These are phyloP conservation scores for Eucalyptus sp. DNA, from an alignment of 345 rosid species.

Conservation along the genomic window DNA sequence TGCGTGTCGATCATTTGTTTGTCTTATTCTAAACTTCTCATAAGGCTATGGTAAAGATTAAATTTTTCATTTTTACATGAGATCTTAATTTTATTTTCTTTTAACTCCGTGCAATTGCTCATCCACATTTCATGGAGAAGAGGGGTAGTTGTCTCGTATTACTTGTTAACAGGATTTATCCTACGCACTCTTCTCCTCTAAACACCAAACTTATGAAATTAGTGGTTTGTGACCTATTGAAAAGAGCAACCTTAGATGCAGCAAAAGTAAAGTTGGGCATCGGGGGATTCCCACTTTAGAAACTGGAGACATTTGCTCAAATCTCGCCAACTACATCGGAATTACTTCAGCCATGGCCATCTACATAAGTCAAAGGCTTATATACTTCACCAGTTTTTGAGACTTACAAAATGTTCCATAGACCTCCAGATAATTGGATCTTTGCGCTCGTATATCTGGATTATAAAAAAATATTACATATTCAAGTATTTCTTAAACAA, in stretches of 20 bases:
- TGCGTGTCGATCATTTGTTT: background rate
- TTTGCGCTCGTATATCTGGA: background rate
- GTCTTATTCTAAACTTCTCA: background rate
- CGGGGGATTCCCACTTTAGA: background rate
- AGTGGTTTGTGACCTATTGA: background rate
- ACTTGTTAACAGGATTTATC: background rate
- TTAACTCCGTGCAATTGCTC: background rate
- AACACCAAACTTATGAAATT: background rate
- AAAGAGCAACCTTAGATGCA: background rate
- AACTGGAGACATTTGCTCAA: background rate
- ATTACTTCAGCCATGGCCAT: background rate
- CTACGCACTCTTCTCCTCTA: background rate
- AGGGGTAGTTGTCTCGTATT: background rate
- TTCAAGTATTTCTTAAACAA: too few species aligned
- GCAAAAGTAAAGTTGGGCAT: background rate
- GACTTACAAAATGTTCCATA: background rate
- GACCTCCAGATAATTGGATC: background rate
- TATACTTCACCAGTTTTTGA: background rate
- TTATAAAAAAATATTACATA: too few species aligned
- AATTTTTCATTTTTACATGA: background rate
- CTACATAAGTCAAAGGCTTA: background rate
- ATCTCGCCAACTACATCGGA: too few species aligned
- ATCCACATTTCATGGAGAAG: background rate
- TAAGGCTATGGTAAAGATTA: background rate
- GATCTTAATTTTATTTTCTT: background rate